Evolutionary conservation across 225 moss, liverwort and hornwort genomes (phyloP), one percentile per base, ranked within the genome.

Genomic region (Pseudoscleropodium purum): DNA sequence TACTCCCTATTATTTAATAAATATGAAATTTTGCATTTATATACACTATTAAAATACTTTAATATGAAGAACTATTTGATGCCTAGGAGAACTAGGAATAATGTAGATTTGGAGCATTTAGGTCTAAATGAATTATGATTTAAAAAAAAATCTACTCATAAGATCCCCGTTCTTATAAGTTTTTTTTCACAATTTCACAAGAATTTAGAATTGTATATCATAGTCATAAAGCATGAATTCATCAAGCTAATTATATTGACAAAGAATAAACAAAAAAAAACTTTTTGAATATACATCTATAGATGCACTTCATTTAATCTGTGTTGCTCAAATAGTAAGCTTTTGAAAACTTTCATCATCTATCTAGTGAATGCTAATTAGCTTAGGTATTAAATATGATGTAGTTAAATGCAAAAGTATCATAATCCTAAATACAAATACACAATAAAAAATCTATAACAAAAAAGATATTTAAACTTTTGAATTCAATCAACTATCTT

Each of bases 341-440:
- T 45, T 9, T 29, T 45, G 9, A 18, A 73, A 29, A 18, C 10
- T 74, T 74, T 74, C 30, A 45, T 10, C 1, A 47, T 47, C 30
- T 18, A 75, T 0, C 29, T 29, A 16, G 3, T 29, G 3, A 29
- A 45, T 18, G 3, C 2, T 0, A 1, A 2, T 43, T 43, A 9
- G 17, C 0, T 18, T 6, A 75, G 0, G 47, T 11, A 30, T 30
- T 18, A 30, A 45, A 45, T 27, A 30, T 2, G 11, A 45, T 29
- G 6, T 2, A 45, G 1, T 74, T 15, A 45, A 47, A 47, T 74
- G 18, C 6, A 1, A 47, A 18, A 17, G 2, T 29, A 29, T 45
- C 29, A 29, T 45, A 73, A 29, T 29, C 9, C 27, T 27, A 43
- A 41, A 15, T 43, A 3, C 5, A 41, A 41, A 72, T 5, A 5